Conservation (phyloP, 164 flowering plant species). For the Stephania yunnanensis region DNA sequence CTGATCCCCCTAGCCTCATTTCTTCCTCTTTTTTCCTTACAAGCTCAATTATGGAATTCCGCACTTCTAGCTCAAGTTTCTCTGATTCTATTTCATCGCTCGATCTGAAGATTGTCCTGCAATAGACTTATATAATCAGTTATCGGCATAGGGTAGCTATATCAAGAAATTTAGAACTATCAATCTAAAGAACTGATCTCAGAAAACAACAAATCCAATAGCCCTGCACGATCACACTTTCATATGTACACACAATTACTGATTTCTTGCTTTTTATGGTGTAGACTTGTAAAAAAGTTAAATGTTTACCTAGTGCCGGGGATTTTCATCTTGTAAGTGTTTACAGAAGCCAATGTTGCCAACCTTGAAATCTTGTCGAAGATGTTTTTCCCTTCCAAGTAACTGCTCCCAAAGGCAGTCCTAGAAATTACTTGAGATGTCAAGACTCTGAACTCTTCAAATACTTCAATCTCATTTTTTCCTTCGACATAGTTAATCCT, state of each 20-base stretch:
- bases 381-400: slow-evolving; percentile 35
- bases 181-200: too few relatives aligned
- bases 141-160: not conserved
- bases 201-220: too few relatives aligned
- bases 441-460: slow-evolving; percentile 34
- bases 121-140: not conserved
- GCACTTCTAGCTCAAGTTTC: slow-evolving; percentile 29
- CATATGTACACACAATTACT: too few relatives aligned
- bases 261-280: not conserved
- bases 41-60: slow-evolving; percentile 21
- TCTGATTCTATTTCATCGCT: slow-evolving; percentile 32
- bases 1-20: slow-evolving; percentile 7
- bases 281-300: not conserved
- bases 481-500: slow-evolving; percentile 21
- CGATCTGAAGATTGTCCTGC: slow-evolving; percentile 15
- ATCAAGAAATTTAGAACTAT: too few relatives aligned
- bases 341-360: slow-evolving; percentile 13
- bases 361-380: slow-evolving; percentile 28
- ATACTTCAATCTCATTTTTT: slow-evolving; percentile 39
- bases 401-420: slow-evolving; percentile 56
- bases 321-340: slow-evolving; percentile 12
- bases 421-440: slow-evolving; percentile 46
- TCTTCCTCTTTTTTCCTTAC: slow-evolving; percentile 24
- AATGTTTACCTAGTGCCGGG: slow-evolving; percentile 23
- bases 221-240: too few relatives aligned